Percentiles rank a stretch among this genome's conserved stretches.
Evolutionary conservation across 768 basidiomycete species (phyloP).

Genomic region (Boletus pseudopeckii): DNA sequence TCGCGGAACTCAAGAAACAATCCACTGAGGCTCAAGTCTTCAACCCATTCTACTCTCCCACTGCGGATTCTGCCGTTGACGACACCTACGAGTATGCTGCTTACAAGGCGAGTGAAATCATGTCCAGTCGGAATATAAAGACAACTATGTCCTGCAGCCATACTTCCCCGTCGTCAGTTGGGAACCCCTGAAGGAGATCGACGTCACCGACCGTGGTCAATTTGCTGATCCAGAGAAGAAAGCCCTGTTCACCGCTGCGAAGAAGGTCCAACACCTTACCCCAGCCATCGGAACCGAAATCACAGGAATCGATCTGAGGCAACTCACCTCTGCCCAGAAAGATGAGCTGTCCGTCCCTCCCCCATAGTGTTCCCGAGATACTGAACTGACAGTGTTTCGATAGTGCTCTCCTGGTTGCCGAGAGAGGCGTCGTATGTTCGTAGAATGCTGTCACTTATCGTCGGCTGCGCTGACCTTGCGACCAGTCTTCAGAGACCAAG

Average conservation of each 20-base stretch:
- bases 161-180: conserved; percentile 60
- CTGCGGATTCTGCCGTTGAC: conserved; percentile 48
- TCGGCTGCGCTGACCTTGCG: neutral
- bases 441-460: neutral
- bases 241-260: conserved; percentile 58
- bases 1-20: conserved; percentile 25
- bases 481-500: conserved; percentile 73
- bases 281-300: conserved; percentile 76
- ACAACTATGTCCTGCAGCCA: conserved; percentile 41
- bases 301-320: conserved; percentile 66
- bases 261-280: conserved; percentile 64
- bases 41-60: conserved; percentile 71
- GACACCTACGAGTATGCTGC: conserved; percentile 50
- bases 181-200: conserved; percentile 55
- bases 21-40: conserved; percentile 29
- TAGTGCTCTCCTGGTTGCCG: conserved; percentile 70
- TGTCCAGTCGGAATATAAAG: neutral
- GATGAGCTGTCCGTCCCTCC: conserved; percentile 63
- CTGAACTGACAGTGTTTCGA: conserved; percentile 8
- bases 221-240: conserved; percentile 69
- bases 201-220: conserved; percentile 65
- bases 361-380: neutral
- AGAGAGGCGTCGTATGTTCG: conserved; percentile 75
- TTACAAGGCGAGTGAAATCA: conserved; percentile 47
- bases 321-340: conserved; percentile 64